A percentile compares a stretch with the other conserved stretches of the same genome.
Conservation (phyloP, 2,329 filamentous ascomycete genomes). For the Paraconiothyrium sp. region DNA sequence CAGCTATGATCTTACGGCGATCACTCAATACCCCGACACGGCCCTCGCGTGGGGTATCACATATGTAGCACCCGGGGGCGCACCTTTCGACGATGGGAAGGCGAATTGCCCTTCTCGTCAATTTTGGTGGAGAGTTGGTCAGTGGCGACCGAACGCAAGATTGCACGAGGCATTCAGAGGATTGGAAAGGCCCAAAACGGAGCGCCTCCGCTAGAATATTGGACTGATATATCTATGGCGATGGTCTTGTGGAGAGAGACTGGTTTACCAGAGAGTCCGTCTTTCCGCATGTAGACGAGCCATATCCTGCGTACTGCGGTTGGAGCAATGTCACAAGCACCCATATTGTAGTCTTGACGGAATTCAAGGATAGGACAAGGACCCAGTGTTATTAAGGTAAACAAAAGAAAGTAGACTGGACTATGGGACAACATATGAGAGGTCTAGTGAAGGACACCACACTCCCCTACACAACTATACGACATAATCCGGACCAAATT, state of each 20-base stretch:
- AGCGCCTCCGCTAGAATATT: conserved; percentile 2
- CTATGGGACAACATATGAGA: neutral
- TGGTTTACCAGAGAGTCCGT: conserved; percentile 2
- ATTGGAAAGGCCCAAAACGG: conserved; percentile 3
- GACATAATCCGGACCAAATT: neutral
- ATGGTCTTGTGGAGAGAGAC: conserved; percentile 1
- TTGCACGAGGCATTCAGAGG: neutral
- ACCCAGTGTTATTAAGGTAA: neutral
- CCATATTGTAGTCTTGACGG: neutral
- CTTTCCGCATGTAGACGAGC: neutral
- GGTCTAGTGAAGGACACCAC: neutral
- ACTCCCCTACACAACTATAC: neutral
- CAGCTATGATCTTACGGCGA: neutral
- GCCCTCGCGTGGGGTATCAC: neutral
- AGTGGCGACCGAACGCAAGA: neutral
- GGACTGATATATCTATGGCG: neutral
- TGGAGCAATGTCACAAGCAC: neutral
- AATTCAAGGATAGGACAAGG: neutral
- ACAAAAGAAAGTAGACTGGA: neutral
- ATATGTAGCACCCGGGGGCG: neutral
- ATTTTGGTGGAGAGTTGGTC: conserved; percentile 1
- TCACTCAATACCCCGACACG: neutral
- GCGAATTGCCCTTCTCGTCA: conserved; percentile 2
- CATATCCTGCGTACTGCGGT: conserved; percentile 2
- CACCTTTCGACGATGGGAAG: neutral